Conservation (phyloP, 345 rosid genomes). For the Pistacia atlantica region DNA sequence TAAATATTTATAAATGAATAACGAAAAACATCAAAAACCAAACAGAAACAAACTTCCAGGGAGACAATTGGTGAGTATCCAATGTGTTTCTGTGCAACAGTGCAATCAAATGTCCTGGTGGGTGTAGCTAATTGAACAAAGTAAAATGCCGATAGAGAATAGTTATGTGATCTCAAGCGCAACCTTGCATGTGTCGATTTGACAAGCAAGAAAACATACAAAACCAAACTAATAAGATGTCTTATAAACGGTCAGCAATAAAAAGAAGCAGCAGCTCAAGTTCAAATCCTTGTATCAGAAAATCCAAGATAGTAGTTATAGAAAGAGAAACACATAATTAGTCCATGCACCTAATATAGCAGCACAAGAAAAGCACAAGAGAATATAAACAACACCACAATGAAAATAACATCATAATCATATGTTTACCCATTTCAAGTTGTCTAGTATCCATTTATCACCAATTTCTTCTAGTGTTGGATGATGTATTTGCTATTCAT, state of each 20-base stretch:
- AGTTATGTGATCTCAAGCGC: conserved; percentile 22
- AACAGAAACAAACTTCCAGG: conserved; percentile 55
- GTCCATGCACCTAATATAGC: no score
- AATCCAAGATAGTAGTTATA: neutral
- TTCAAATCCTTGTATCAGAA: neutral
- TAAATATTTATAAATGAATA: no score
- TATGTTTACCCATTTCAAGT: neutral
- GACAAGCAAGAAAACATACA: conserved; percentile 41
- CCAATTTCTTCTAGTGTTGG: no score
- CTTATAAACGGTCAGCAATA: conserved; percentile 75
- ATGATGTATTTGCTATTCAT: no score
- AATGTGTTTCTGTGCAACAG: conserved; percentile 68
- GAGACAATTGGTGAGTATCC: conserved; percentile 31
- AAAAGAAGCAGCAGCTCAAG: no score
- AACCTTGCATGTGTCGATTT: conserved; percentile 57
- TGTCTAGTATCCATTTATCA: neutral
- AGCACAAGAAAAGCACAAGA: no score
- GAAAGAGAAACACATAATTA: no score
- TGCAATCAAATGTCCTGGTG: conserved; percentile 79
- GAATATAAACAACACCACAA: neutral
- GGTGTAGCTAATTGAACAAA: conserved; percentile 46
- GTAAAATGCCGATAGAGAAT: conserved; percentile 29
- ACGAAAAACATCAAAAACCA: conserved; percentile 5
- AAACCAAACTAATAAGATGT: conserved; percentile 14
- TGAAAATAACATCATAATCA: neutral